These are phyloP conservation scores for Malbranchea zuffiana DNA, from an alignment of 2,329 filamentous ascomycete genomes.

Conservation along the genomic window DNA sequence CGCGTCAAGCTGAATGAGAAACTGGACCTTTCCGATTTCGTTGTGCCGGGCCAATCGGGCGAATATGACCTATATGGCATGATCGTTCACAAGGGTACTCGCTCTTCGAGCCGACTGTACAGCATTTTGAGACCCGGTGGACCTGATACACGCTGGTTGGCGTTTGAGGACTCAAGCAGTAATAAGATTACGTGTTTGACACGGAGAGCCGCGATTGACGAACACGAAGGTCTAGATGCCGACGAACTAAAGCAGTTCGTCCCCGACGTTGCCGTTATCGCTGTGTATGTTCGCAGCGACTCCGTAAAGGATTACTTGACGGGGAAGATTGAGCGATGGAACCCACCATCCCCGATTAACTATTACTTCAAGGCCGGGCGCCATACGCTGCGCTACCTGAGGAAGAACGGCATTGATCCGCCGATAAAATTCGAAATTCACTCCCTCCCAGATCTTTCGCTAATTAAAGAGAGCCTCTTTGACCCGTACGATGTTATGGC, in stretches of 20 bases:
- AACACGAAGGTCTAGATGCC: slow-evolving; percentile 39
- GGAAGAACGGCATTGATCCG: slow-evolving; percentile 8
- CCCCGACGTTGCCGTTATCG: slow-evolving; percentile 43
- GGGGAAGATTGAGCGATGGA: slow-evolving; percentile 39
- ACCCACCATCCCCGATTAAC: slow-evolving; percentile 32
- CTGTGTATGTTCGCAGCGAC: slow-evolving; percentile 46
- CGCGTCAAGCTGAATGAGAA: slow-evolving; percentile 47
- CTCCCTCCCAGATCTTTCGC: slow-evolving; percentile 26
- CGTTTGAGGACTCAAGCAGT: slow-evolving; percentile 46
- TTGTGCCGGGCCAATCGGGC: slow-evolving; percentile 26
- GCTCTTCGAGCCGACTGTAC: slow-evolving; percentile 49
- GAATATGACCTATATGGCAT: slow-evolving; percentile 50
- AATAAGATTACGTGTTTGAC: slow-evolving; percentile 49
- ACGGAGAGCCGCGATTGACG: slow-evolving; percentile 42
- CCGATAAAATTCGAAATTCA: slow-evolving; percentile 32
- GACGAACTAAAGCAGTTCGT: slow-evolving; percentile 29
- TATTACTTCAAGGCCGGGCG: slow-evolving; percentile 30
- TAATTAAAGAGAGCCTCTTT: slow-evolving; percentile 27
- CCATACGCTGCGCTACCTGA: slow-evolving; percentile 1
- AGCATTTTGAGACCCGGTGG: slow-evolving; percentile 50
- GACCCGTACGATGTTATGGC: slow-evolving; percentile 37
- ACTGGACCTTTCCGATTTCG: slow-evolving; percentile 35
- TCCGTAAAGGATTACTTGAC: slow-evolving; percentile 33
- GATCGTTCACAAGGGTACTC: slow-evolving; percentile 48
- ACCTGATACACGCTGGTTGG: slow-evolving; percentile 47